Conservation (phyloP, 371 early-diverging fungal species). For the Mucor racemosus region DNA sequence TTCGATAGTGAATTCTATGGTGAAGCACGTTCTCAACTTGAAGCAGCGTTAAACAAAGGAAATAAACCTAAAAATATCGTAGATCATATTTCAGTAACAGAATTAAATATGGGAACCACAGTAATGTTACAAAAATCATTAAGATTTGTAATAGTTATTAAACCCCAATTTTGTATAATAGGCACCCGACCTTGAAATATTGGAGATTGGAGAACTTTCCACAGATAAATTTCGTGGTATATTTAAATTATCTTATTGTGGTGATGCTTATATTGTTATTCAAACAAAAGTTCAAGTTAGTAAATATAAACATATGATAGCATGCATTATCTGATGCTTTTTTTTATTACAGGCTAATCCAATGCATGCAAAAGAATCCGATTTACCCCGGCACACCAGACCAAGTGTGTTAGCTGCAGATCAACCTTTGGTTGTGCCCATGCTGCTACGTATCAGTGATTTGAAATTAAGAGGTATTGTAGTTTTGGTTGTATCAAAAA, state of each 20-base stretch:
- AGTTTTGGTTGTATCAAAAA: conserved; percentile 89
- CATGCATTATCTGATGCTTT: neutral
- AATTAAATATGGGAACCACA: conserved; percentile 94
- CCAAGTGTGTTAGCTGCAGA: conserved; percentile 87
- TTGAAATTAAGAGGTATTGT: conserved; percentile 90
- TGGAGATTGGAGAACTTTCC: conserved; percentile 95
- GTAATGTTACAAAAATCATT: conserved; percentile 42
- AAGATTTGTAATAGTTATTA: neutral
- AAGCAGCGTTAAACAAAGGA: conserved; percentile 91
- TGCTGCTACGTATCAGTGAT: conserved; percentile 89
- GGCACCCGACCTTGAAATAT: conserved; percentile 96
- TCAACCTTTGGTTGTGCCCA: conserved; percentile 93
- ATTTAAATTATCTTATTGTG: conserved; percentile 90
- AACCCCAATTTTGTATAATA: conserved; percentile 26
- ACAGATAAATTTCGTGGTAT: conserved; percentile 94
- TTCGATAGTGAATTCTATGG: conserved; percentile 85
- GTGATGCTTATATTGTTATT: conserved; percentile 92
- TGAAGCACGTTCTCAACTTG: conserved; percentile 81
- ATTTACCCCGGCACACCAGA: conserved; percentile 66
- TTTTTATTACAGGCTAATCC: conserved; percentile 69
- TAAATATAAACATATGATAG: conserved; percentile 5
- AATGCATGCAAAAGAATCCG: conserved; percentile 68
- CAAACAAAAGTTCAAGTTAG: conserved; percentile 88
- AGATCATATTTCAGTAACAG: conserved; percentile 87
- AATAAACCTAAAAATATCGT: conserved; percentile 90